A percentile compares a stretch with the other conserved stretches of the same genome.
Evolutionary conservation across 345 rosid genomes (phyloP).

Genomic region (Eucalyptus grandis): DNA sequence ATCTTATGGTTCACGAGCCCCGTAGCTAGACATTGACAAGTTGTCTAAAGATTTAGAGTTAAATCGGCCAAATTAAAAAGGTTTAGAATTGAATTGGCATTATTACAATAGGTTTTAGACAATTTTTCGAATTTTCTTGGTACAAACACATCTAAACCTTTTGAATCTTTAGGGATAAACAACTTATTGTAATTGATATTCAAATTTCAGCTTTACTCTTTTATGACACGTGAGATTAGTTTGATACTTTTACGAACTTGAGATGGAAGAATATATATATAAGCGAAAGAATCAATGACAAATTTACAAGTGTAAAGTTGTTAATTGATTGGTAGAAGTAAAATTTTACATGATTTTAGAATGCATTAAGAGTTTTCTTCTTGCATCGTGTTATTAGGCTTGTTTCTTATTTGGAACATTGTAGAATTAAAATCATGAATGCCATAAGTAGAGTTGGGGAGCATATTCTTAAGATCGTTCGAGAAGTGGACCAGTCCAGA

Average conservation of each 20-base stretch:
- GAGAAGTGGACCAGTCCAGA: not conserved
- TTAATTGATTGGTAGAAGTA: rapidly evolving
- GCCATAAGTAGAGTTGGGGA: not conserved
- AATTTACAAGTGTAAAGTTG: not conserved
- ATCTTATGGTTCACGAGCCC: not conserved
- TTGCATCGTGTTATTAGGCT: not conserved
- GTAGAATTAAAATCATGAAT: not conserved
- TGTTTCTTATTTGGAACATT: not conserved
- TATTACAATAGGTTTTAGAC: not conserved
- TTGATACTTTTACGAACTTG: not conserved
- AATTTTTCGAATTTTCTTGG: not conserved
- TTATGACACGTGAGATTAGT: not conserved
- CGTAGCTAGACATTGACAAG: not conserved
- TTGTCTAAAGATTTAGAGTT: rapidly evolving
- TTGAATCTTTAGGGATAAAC: not conserved
- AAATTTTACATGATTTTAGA: not conserved
- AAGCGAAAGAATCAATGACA: not conserved
- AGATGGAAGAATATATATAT: not conserved
- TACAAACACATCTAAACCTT: not conserved
- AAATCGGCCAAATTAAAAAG: not conserved
- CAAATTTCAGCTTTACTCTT: not conserved
- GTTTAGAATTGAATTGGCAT: not conserved
- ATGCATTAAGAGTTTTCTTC: not conserved
- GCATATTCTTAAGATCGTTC: not conserved
- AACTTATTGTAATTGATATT: not conserved